Base-by-base conservation (phyloP, 2,329 filamentous ascomycete genomes). In the Colletotrichum ledebouriae region DNA sequence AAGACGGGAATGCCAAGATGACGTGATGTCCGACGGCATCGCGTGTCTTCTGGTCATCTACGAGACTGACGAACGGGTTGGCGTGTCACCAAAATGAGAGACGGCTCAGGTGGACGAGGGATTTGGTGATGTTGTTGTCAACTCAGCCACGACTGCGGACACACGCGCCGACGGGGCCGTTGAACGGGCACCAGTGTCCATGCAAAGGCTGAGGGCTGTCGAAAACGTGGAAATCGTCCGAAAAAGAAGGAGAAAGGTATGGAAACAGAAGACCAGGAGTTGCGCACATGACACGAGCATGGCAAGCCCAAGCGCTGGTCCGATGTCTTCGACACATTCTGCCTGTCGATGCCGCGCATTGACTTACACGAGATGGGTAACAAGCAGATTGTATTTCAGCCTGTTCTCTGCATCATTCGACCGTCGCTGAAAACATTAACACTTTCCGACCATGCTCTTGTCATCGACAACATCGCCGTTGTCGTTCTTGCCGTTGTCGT, bases 71-170 rank as follows among this genome's bases (percentile, higher is more conserved):
- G 13, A 39, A 39, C 13, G 10, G 37, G 37, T 15, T 15, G 37
- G 13, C 13, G 2, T 15, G 37, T 39, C 37, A 39, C 37, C 10
- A 4, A 15, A 15, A 39, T 15, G 12, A 11, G 37, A 5, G 20
- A 49, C 15, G 47, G 34, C 46, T 53, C 59, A 20, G 7, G 20
- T 22, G n/a, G 58, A 20, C 37, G 20, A 52, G n/a, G 25, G 15
- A 10, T 46, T 15, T 53, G 20, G 29, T 58, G 53, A 53, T 59
- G 5, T 55, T 29, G 25, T 33, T 9, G 33, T 17, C 6, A 41
- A 29, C 41, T 46, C 53, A 39, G 64, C 59, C 64, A 63, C 60
- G 12, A 17, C 47, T 39, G 20, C 53, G n/a, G 29, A 63, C 15
- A 17, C n/a, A 17, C 46, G 29, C 20, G 59, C 17, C 57, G 34